These are phyloP conservation scores for Solanum paucissectum DNA, from an alignment of 257 asterid species.

Conservation along the genomic window DNA sequence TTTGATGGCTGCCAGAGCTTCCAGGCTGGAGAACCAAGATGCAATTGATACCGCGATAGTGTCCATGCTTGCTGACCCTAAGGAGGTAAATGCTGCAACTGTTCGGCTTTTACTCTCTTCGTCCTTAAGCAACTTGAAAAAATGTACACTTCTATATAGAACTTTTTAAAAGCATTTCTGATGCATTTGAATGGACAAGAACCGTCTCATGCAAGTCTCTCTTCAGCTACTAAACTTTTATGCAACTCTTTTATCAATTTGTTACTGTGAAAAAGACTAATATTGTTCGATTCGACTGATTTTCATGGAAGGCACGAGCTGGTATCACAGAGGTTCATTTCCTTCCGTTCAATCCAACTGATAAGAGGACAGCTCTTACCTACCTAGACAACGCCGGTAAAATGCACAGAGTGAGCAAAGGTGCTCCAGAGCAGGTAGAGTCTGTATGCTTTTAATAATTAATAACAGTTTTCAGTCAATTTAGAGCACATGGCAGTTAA, in stretches of 20 bases:
- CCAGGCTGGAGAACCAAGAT: constrained; percentile 61
- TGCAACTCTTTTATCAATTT: not conserved
- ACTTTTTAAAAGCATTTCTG: not conserved
- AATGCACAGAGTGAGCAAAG: constrained; percentile 75
- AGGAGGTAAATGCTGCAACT: constrained; percentile 35
- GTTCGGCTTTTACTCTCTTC: not conserved
- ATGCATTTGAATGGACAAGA: not conserved
- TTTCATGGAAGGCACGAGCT: constrained; percentile 38
- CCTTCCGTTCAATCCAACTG: constrained; percentile 71
- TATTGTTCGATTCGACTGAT: not conserved
- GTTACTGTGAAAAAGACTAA: not conserved
- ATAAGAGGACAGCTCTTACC: constrained; percentile 61
- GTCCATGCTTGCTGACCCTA: constrained; percentile 53
- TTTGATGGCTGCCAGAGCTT: constrained; percentile 59
- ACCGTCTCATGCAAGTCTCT: not conserved
- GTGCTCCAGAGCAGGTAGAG: constrained; percentile 67
- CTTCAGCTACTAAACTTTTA: not conserved
- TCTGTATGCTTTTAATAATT: not conserved
- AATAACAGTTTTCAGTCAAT: not conserved
- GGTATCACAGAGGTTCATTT: constrained; percentile 65
- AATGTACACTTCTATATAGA: not conserved
- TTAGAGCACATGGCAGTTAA: not conserved
- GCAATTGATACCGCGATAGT: constrained; percentile 66
- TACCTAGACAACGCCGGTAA: constrained; percentile 39
- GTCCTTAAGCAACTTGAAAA: not conserved